Base-by-base conservation (phyloP, 331 rosid genomes). In the Quercus phellos region DNA sequence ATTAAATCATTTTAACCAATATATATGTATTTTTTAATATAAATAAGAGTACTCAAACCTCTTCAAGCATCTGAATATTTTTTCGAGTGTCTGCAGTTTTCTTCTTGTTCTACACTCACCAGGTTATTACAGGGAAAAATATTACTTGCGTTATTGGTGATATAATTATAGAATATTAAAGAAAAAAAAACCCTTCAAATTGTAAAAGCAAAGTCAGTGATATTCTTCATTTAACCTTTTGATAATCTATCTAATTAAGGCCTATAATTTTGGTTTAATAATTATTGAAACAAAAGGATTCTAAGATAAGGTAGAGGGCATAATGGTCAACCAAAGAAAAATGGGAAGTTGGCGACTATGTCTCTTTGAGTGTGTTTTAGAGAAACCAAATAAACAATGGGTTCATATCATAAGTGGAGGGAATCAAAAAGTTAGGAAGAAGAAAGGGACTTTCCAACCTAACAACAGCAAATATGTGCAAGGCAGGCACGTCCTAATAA, bases 371-470 rank as follows among this genome's bases (percentile, higher is more conserved):
- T 85, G 81, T 5, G 46, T 72, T 80, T 61, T 76, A 76, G 74
- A 86, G 80, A 77, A 59, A 77, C 24, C 43, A 59, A 54, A 81
- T 82, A 82, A 83, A 75, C 27, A 74, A 77, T 12, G 30, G 71
- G 13, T 26, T 64, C 29, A 54, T 22, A 38, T 64, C 29, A 54
- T 22, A 38, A 68, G 77, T 61, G 64, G 82, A 38, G 76, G 81
- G 85, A 84, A 81, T 86, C 63, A 68, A 55, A 81, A 75, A 32
- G 92, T 89, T 92, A 75, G 97, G 87, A 68, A 68, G 84, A 81
- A 79, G 90, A 88, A 38, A 84, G 78, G 18, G 97, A 86, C 97
- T 88, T 92, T 92, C 97, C 98, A 94, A 90, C 93, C 85, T 85
- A 72, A 79, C 79, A 87, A 89, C 91, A 90, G 88, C 90, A 78